phyloP scores from a whole-genome alignment of 2,329 filamentous ascomycete genomes.

The Colletotrichum higginsianum region DNA sequence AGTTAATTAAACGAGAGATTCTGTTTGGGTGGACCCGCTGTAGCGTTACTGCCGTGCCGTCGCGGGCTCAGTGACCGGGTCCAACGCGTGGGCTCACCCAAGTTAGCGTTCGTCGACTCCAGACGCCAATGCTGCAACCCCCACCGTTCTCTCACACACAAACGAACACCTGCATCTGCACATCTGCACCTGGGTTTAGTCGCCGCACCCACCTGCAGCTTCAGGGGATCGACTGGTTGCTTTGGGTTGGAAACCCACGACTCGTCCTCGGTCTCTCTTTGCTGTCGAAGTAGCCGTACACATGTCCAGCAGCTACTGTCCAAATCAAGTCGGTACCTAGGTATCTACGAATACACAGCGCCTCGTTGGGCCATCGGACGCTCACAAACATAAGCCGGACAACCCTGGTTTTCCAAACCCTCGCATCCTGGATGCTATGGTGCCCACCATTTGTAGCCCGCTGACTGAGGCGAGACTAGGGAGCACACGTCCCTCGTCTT shows the following conservation, averaged over 20 bases:
- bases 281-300: too few species aligned
- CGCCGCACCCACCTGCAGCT: conserved; percentile 7
- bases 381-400: background rate
- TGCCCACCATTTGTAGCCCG: background rate
- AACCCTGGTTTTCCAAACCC: background rate
- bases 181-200: too few species aligned
- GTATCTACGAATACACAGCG: background rate
- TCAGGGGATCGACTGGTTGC: background rate
- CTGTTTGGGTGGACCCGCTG: background rate
- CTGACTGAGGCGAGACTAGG: background rate
- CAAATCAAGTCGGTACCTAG: too few species aligned
- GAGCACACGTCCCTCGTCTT: conserved; percentile 11
- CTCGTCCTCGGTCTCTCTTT: background rate
- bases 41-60: background rate
- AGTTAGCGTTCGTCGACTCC: conserved; percentile 12
- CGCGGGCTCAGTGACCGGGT: background rate
- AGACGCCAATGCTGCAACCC: conserved; percentile 32
- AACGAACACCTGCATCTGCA: conserved; percentile 25
- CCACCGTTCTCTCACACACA: conserved; percentile 32
- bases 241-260: background rate
- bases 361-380: background rate
- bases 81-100: background rate
- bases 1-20: background rate
- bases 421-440: background rate
- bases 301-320: too few species aligned